phyloP scores from a whole-genome alignment of 2,329 filamentous ascomycete species.

The Didymella segeticola region DNA sequence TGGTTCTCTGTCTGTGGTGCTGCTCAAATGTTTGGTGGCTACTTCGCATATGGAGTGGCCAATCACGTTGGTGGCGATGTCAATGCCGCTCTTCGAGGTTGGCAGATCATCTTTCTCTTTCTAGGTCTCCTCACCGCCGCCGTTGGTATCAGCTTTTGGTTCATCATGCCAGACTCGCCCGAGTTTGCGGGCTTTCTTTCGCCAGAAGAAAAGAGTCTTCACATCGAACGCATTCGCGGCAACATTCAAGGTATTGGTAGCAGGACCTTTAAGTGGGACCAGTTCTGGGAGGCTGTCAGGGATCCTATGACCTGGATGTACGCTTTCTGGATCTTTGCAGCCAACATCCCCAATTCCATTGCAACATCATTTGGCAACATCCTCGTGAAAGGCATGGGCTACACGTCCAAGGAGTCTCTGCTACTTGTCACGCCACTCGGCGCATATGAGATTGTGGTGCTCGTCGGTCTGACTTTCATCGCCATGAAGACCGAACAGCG shows the following conservation, averaged over 20 bases:
- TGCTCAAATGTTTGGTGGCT: slow-evolving; percentile 35
- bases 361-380: slow-evolving; percentile 50
- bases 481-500: slow-evolving; percentile 41
- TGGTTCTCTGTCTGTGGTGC: slow-evolving; percentile 35
- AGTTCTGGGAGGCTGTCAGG: slow-evolving; percentile 44
- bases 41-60: slow-evolving; percentile 50
- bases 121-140: slow-evolving; percentile 50
- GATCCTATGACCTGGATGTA: slow-evolving; percentile 49
- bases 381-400: slow-evolving; percentile 50
- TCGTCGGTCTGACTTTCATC: slow-evolving; percentile 48
- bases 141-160: slow-evolving; percentile 52
- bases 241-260: slow-evolving; percentile 49
- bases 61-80: slow-evolving; percentile 55
- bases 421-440: slow-evolving; percentile 42
- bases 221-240: slow-evolving; percentile 44
- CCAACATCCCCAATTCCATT: slow-evolving; percentile 49
- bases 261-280: slow-evolving; percentile 43
- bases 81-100: slow-evolving; percentile 46
- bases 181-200: slow-evolving; percentile 37
- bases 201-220: slow-evolving; percentile 38
- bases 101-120: slow-evolving; percentile 53
- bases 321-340: slow-evolving; percentile 47
- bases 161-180: slow-evolving; percentile 46
- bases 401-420: slow-evolving; percentile 35
- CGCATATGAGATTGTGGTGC: slow-evolving; percentile 48